These are phyloP conservation scores for Cicer cuneatum DNA, from an alignment of 306 rosid species.

Conservation along the genomic window DNA sequence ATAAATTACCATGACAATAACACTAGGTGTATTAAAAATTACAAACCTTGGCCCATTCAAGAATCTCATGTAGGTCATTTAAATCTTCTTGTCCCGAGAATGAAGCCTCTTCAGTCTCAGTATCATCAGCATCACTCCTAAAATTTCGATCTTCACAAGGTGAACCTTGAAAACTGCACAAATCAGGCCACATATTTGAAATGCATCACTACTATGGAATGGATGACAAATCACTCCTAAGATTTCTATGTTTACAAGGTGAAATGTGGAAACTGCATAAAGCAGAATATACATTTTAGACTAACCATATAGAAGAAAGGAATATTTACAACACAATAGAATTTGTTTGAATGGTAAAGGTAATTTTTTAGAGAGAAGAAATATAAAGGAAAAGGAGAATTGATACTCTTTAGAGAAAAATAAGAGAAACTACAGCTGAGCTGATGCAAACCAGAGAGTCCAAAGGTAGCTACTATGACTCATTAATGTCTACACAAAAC, in stretches of 20 bases:
- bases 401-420: neutral
- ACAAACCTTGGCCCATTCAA: conserved; percentile 97
- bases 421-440: conserved; percentile 22
- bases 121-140: conserved; percentile 94
- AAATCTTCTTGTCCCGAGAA: conserved; percentile 94
- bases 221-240: conserved; percentile 56
- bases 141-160: conserved; percentile 92
- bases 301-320: conserved; percentile 33
- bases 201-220: conserved; percentile 33
- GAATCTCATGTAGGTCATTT: conserved; percentile 78
- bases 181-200: conserved; percentile 32
- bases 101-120: conserved; percentile 93
- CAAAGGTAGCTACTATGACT: conserved; percentile 10
- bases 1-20: conserved; percentile 33
- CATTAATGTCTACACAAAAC: conserved; percentile 7
- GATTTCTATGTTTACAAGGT: conserved; percentile 70
- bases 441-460: conserved; percentile 11
- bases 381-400: neutral
- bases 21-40: conserved; percentile 28
- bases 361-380: conserved; percentile 7
- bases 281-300: conserved; percentile 32
- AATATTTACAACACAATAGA: conserved; percentile 12
- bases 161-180: conserved; percentile 92
- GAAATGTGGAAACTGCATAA: conserved; percentile 69
- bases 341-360: conserved; percentile 4